These are phyloP conservation scores for Diatrype stigma DNA, from an alignment of 2,329 filamentous ascomycete genomes.

Conservation along the genomic window DNA sequence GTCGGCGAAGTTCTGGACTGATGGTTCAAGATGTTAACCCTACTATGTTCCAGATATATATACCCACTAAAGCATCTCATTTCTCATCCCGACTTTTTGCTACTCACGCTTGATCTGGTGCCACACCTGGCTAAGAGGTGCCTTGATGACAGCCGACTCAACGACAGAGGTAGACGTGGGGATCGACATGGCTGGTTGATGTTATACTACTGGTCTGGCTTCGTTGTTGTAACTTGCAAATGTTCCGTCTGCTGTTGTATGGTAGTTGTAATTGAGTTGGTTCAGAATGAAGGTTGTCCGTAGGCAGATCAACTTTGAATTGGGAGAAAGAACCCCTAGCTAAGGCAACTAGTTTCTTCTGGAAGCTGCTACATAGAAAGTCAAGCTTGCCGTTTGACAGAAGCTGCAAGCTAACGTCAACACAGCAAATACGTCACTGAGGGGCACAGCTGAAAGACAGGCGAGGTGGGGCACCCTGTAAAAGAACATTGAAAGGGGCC, in stretches of 20 bases:
- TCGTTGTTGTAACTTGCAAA: neutral
- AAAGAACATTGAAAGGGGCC: too few species aligned
- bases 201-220: conserved; percentile 8
- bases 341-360: too few species aligned
- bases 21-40: neutral
- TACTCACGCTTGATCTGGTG: conserved; percentile 62
- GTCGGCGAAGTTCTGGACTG: conserved; percentile 58
- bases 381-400: conserved; percentile 10
- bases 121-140: conserved; percentile 64
- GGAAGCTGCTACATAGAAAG: neutral
- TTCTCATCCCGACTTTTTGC: neutral
- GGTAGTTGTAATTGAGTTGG: neutral
- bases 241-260: neutral
- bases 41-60: conserved; percentile 1
- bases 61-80: too few species aligned
- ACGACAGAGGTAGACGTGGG: conserved; percentile 63
- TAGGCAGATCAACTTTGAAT: neutral
- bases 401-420: conserved; percentile 18
- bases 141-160: conserved; percentile 65
- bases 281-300: neutral
- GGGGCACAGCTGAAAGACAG: conserved; percentile 6
- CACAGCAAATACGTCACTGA: conserved; percentile 21
- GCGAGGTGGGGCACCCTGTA: conserved; percentile 2
- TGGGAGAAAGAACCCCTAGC: neutral
- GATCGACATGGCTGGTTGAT: conserved; percentile 44